phyloP scores from a whole-genome alignment of 805 yeast genomes.

The Sugiyamaella qingdaonensis region DNA sequence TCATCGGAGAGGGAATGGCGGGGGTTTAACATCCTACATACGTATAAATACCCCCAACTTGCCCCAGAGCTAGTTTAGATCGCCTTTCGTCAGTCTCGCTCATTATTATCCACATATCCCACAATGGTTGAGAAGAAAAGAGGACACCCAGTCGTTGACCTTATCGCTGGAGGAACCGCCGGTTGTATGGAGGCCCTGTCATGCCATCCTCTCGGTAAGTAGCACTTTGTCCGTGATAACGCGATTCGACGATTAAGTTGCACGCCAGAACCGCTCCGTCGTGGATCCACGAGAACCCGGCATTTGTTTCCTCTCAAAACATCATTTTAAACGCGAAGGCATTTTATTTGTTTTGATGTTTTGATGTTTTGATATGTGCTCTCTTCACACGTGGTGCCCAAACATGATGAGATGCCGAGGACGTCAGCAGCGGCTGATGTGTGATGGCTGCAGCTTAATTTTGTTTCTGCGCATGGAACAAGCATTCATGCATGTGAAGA shows the following conservation, averaged over 20 bases:
- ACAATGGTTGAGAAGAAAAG: conserved; percentile 20
- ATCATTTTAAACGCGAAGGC: not conserved
- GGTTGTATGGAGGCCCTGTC: conserved; percentile 96
- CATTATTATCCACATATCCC: not conserved
- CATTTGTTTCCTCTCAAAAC: not conserved
- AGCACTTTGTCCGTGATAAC: not conserved
- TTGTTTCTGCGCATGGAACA: not conserved
- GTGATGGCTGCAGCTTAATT: not conserved
- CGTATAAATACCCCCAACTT: not conserved
- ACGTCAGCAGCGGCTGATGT: not conserved
- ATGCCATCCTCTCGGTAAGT: conserved; percentile 75
- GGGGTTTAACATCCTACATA: not conserved
- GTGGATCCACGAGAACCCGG: no score
- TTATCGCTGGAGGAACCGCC: conserved; percentile 92
- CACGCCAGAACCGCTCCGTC: no score
- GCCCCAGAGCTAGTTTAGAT: not conserved
- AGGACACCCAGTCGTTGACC: conserved; percentile 30
- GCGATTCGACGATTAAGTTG: not conserved
- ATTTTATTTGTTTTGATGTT: no score
- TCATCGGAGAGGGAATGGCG: conserved; percentile 1
- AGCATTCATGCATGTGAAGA: conserved; percentile 1
- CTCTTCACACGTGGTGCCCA: not conserved
- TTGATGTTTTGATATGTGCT: no score
- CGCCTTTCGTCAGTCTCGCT: not conserved
- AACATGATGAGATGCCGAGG: conserved; percentile 1